Conservation (phyloP, 495 filamentous ascomycete species). For the Neurospora sublineolata region DNA sequence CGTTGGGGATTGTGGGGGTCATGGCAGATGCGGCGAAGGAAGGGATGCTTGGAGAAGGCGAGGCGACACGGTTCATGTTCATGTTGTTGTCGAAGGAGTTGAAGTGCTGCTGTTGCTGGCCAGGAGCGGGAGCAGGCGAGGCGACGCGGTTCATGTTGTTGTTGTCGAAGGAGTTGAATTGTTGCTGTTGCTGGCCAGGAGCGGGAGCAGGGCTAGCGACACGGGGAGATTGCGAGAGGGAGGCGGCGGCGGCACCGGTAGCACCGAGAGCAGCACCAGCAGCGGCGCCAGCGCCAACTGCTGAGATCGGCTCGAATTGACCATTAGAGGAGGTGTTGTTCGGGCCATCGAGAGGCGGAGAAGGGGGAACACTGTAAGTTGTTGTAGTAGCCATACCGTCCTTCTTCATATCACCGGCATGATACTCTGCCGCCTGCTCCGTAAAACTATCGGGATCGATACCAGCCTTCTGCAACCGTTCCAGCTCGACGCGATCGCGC, state of each 20-base stretch:
- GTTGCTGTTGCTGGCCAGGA: slow-evolving; percentile 4
- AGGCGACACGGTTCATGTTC: not conserved
- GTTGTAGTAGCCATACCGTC: slow-evolving; percentile 20
- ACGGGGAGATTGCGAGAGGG: slow-evolving; percentile 16
- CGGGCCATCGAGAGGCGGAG: slow-evolving; percentile 19
- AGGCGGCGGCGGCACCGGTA: slow-evolving; percentile 17
- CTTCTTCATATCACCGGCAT: slow-evolving; percentile 23
- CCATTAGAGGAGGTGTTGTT: slow-evolving; percentile 4
- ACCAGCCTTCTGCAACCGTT: slow-evolving; percentile 39
- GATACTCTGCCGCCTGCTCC: slow-evolving; percentile 29
- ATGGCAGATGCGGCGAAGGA: slow-evolving; percentile 6
- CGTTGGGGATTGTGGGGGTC: slow-evolving; percentile 16
- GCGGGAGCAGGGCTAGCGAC: slow-evolving; percentile 9
- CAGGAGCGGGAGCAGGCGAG: not conserved
- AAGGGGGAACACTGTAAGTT: slow-evolving; percentile 25
- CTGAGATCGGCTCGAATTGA: not conserved
- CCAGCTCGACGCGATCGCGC: slow-evolving; percentile 52
- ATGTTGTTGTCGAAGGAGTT: not conserved
- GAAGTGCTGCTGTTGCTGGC: not conserved
- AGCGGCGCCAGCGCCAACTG: slow-evolving; percentile 3
- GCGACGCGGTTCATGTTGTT: not conserved
- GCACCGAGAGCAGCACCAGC: slow-evolving; percentile 11
- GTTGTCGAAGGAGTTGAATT: not conserved
- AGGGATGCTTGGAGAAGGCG: not conserved
- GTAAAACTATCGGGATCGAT: slow-evolving; percentile 34